These are phyloP conservation scores for Globisporangium cystogenes DNA, from an alignment of 352 stramenopile species.

Conservation along the genomic window DNA sequence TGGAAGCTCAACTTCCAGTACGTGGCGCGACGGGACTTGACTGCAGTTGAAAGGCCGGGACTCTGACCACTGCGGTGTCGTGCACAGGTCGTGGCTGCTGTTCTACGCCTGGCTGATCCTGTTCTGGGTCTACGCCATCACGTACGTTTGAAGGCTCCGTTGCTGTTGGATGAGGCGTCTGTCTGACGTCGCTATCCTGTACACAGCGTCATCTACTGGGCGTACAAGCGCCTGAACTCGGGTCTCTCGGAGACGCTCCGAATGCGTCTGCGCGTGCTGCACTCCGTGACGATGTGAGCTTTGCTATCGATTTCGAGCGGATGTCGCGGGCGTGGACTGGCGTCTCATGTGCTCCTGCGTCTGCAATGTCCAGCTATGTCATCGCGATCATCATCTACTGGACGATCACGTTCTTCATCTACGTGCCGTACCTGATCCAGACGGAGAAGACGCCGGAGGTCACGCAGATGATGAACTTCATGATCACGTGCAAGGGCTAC, in stretches of 20 bases:
- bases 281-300: conserved; percentile 85
- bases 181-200: conserved; percentile 5
- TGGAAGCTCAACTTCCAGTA: conserved; percentile 86
- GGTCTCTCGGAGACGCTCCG: conserved; percentile 80
- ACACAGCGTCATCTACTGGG: conserved; percentile 74
- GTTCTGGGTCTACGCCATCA: conserved; percentile 81
- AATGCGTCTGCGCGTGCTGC: conserved; percentile 80
- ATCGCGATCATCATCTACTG: conserved; percentile 91
- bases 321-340: too few species aligned
- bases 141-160: conserved; percentile 23
- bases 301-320: background rate
- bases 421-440: conserved; percentile 82
- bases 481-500: conserved; percentile 89
- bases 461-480: conserved; percentile 84
- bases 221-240: conserved; percentile 73
- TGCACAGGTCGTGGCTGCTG: conserved; percentile 62
- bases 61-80: background rate
- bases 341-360: background rate
- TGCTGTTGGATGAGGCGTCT: background rate
- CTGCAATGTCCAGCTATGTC: conserved; percentile 47
- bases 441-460: conserved; percentile 39
- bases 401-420: conserved; percentile 80
- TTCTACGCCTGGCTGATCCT: conserved; percentile 88
- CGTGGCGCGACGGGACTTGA: conserved; percentile 12
- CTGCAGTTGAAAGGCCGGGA: background rate